A percentile compares a stretch with the other conserved stretches of the same genome.
Conservation (phyloP, 768 basidiomycete species). For the Amanita muscaria region DNA sequence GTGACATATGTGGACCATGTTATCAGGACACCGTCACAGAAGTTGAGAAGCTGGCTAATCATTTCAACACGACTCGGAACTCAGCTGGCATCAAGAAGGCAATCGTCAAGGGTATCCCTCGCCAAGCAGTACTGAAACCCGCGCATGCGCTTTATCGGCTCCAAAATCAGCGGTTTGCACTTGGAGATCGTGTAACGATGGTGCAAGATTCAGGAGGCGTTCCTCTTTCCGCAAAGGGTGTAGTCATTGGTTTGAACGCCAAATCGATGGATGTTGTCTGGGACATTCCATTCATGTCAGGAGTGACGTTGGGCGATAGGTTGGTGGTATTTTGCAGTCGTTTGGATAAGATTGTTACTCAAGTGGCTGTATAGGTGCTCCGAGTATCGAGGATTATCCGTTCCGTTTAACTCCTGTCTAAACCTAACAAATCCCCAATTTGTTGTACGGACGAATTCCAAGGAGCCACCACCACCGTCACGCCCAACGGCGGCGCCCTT, state of each 20-base stretch:
- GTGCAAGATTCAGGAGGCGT: constrained; percentile 93
- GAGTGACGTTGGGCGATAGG: constrained; percentile 79
- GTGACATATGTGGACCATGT: not conserved
- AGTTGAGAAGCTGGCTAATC: constrained; percentile 72
- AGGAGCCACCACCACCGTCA: constrained; percentile 36
- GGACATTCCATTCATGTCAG: constrained; percentile 94
- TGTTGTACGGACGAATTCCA: constrained; percentile 62
- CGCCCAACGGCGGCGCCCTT: constrained; percentile 41
- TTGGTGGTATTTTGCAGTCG: constrained; percentile 22
- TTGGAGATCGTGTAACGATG: constrained; percentile 95
- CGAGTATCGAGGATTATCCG: constrained; percentile 83
- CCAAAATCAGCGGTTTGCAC: constrained; percentile 77
- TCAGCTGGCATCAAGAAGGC: constrained; percentile 73
- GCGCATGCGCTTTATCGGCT: constrained; percentile 82
- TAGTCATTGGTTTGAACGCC: constrained; percentile 81
- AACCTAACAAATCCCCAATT: constrained; percentile 87
- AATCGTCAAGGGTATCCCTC: constrained; percentile 88
- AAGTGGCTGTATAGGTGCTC: constrained; percentile 57
- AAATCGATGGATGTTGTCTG: constrained; percentile 92
- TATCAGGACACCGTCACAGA: constrained; percentile 64
- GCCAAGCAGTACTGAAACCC: constrained; percentile 90
- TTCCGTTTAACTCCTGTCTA: constrained; percentile 80
- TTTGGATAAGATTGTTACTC: not conserved
- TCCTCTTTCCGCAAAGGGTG: constrained; percentile 84
- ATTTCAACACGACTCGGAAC: constrained; percentile 51